Percentiles rank a stretch among this genome's conserved stretches.
Evolutionary conservation across 257 asterid species (phyloP).

Genomic region (Craterostigma plantagineum): DNA sequence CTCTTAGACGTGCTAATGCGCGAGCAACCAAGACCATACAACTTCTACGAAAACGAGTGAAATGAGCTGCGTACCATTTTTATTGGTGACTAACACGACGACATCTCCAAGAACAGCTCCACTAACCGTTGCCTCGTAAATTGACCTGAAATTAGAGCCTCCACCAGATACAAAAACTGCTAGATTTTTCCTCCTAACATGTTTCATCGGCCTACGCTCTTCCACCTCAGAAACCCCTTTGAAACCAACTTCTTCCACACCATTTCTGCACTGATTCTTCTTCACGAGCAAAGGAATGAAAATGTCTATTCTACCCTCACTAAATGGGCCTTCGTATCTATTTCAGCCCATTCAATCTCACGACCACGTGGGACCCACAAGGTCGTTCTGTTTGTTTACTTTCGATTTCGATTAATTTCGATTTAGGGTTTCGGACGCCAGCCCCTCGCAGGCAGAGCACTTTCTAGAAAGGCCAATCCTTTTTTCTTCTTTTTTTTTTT

Average conservation of each 20-base stretch:
- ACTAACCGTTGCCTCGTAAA: slow-evolving; percentile 34
- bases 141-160: slow-evolving; percentile 85
- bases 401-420: too few relatives aligned
- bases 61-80: slow-evolving; percentile 45
- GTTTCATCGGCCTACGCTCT: slow-evolving; percentile 11
- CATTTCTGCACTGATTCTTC: slow-evolving; percentile 6
- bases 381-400: too few relatives aligned
- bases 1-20: too few relatives aligned
- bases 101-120: slow-evolving; percentile 52
- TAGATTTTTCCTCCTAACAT: slow-evolving; percentile 36
- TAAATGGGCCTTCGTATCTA: too few relatives aligned
- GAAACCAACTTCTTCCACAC: slow-evolving; percentile 11
- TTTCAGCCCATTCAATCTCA: too few relatives aligned
- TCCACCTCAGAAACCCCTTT: slow-evolving; percentile 9
- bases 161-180: slow-evolving; percentile 93
- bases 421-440: too few relatives aligned
- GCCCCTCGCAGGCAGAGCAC: too few relatives aligned
- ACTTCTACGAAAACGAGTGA: neutral
- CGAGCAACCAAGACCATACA: neutral
- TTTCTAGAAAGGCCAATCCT: too few relatives aligned
- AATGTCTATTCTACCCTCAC: too few relatives aligned
- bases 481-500: too few relatives aligned
- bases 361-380: too few relatives aligned
- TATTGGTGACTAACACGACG: slow-evolving; percentile 54
- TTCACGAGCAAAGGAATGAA: too few relatives aligned